Evolutionary conservation across 805 yeast genomes (phyloP), one percentile per base, ranked within the genome.

Genomic region (Starmerella vitae): DNA sequence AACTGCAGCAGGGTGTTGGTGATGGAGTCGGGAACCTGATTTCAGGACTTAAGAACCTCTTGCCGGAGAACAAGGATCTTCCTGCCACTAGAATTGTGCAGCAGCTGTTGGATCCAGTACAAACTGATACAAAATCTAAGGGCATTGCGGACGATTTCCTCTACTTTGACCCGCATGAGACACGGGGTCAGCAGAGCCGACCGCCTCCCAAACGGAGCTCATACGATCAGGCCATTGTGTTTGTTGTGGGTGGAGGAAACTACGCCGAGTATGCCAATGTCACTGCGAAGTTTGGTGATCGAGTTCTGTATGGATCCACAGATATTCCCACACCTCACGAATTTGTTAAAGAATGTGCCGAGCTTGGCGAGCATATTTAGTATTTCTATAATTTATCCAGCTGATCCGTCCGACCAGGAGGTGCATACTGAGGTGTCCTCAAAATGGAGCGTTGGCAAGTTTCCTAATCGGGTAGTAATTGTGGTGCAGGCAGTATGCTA

Each of bases 241-340:
- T 91, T 58, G 83, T 86, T 37, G 86, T 91, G 40, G 99, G 98
- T 20, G 98, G 98, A 26, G 97, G 97, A 34, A 86, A 83, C 59
- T 91, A 85, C 57, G 63, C 82, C 46, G 99, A 91, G 62, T 91
- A 88, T 57, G 93, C 86, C 43, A 88, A 88, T 54, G 69, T 91
- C 54, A 93, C 83, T 59, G 94, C 86, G 58, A 86, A 94, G 93
- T 40, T 46, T 21, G 47, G 48, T 17, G 72, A 74, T 0, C 64
- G 65, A 26, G 80, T 91, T 24, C 72, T 80, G 18, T 88, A 91
- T 58, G 98, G 98, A 20, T 75, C 93, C 51, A 84, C 94, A 2
- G 76, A 72, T 46, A 40, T 52, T 24, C 48, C 55, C 15, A 50
- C 60, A 6, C 62, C 63, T 5, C 40, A 46, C 25, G 39, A 39